Evolutionary conservation across 2,329 filamentous ascomycete species (phyloP).

Genomic region (Ascochyta lentis): DNA sequence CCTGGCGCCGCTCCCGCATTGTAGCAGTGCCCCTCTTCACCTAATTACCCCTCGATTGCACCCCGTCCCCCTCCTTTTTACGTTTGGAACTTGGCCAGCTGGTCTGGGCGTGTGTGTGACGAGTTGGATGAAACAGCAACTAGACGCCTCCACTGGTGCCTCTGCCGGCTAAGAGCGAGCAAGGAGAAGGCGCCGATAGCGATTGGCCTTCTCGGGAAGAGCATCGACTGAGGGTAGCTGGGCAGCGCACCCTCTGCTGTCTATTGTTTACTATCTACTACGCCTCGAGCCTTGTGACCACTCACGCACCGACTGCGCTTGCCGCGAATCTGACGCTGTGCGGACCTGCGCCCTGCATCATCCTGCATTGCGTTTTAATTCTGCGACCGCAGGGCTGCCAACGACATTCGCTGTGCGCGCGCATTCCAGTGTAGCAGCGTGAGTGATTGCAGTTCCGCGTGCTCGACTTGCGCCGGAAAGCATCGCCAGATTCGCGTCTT

Average conservation of each 20-base stretch:
- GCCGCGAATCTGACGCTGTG: constrained; percentile 22
- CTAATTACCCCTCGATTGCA: constrained; percentile 23
- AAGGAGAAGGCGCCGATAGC: constrained; percentile 31
- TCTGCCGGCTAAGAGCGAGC: constrained; percentile 32
- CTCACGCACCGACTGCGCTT: constrained; percentile 25
- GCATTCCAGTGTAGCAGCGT: constrained; percentile 11
- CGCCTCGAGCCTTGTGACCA: constrained; percentile 31
- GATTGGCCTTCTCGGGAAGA: constrained; percentile 27
- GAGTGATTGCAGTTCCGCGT: constrained; percentile 5
- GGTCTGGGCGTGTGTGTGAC: constrained; percentile 37
- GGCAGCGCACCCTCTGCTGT: constrained; percentile 9
- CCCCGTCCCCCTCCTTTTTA: constrained; percentile 28
- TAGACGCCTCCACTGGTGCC: constrained; percentile 11
- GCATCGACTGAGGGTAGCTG: neutral
- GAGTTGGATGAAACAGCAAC: constrained; percentile 32
- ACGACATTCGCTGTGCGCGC: constrained; percentile 6
- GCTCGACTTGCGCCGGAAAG: constrained; percentile 18
- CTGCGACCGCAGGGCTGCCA: constrained; percentile 12
- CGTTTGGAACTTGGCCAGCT: constrained; percentile 20
- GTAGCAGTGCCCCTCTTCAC: constrained; percentile 13
- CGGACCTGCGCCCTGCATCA: constrained; percentile 26
- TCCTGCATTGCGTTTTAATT: constrained; percentile 20
- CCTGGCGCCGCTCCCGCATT: constrained; percentile 5
- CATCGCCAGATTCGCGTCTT: constrained; percentile 23
- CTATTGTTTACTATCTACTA: no score